Evolutionary conservation across 2,329 filamentous ascomycete species (phyloP), one percentile per base, ranked within the genome.

Genomic region (Exophiala xenobiotica): DNA sequence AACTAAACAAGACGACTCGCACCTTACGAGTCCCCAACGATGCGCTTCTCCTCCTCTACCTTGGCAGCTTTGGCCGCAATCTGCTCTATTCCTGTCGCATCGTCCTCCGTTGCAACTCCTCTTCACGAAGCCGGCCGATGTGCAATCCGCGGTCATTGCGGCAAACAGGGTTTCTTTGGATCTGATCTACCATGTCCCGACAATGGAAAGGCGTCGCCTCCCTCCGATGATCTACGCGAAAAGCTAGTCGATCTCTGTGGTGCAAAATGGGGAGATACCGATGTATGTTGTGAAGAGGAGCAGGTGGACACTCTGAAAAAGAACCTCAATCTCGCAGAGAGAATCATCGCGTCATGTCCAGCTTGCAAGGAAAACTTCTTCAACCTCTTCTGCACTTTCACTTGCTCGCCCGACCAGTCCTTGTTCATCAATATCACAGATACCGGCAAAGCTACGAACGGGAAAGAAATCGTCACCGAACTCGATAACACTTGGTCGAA

Each of bases 301-400:
- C 93, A 97, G 80, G 87, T 99, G 50, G 81, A 88, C 62, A 78
- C 86, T 1, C 82, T 99, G 56, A 86, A 88, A 63, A 86, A 82
- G 55, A 95, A 96, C 65, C 79, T 99, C 51, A 86, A 88, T 61
- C 89, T 89, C 18, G 92, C 90, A 1, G 90, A 91, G 62, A 84
- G 86, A 53, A 87, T 99, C 65, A 90, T 99, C 67, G 85, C 90
- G 20, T 90, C 90, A 7, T 99, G 93, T 68, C 93, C 93, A 1
- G 93, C 95, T 24, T 99, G 93, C 80, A 95, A 93, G 71, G 87
- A 91, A 64, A 99, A 99, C 76, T 99, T 99, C 76, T 97, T 89
- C 77, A 95, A 99, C 74, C 78, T 95, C 38, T 99, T 99, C 70
- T 99, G 93, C 74, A 95, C 90, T 3, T 97, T 99, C 66, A 97